Evolutionary conservation across 139 green algal species (phyloP).

Genomic region (Tetraselmis chui): DNA sequence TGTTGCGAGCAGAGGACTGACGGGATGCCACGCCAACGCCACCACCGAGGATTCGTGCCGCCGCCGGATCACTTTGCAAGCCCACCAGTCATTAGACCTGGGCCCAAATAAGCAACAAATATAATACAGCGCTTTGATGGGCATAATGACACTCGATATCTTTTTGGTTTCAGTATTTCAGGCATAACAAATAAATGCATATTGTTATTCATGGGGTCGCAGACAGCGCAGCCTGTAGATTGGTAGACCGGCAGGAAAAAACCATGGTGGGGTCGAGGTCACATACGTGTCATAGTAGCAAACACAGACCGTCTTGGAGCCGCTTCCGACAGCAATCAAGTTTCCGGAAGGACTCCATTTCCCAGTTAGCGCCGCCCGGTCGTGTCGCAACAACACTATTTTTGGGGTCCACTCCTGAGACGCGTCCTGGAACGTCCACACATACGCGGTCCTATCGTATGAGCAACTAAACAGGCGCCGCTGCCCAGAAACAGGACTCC

Average conservation of each 20-base stretch:
- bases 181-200: too few species aligned
- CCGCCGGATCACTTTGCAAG: conserved; percentile 18
- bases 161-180: too few species aligned
- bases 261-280: too few species aligned
- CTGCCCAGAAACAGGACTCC: conserved; percentile 4
- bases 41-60: conserved; percentile 16
- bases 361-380: conserved; percentile 19
- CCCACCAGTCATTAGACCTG: conserved; percentile 19
- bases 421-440: conserved; percentile 10
- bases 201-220: too few species aligned
- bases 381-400: conserved; percentile 19
- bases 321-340: conserved; percentile 21
- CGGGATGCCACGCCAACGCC: conserved; percentile 15
- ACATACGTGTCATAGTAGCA: conserved; percentile 19
- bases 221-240: too few species aligned
- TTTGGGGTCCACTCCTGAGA: conserved; percentile 11
- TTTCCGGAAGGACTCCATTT: conserved; percentile 16
- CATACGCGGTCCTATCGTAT: conserved; percentile 25
- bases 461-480: conserved; percentile 21
- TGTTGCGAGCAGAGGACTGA: conserved; percentile 16
- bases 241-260: too few species aligned
- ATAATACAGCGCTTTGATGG: too few species aligned
- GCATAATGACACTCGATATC: too few species aligned
- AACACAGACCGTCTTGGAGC: conserved; percentile 14
- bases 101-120: too few species aligned